Evolutionary conservation across 805 yeast species (phyloP), one percentile per base, ranked within the genome.

Genomic region (Pichia ethanolica): DNA sequence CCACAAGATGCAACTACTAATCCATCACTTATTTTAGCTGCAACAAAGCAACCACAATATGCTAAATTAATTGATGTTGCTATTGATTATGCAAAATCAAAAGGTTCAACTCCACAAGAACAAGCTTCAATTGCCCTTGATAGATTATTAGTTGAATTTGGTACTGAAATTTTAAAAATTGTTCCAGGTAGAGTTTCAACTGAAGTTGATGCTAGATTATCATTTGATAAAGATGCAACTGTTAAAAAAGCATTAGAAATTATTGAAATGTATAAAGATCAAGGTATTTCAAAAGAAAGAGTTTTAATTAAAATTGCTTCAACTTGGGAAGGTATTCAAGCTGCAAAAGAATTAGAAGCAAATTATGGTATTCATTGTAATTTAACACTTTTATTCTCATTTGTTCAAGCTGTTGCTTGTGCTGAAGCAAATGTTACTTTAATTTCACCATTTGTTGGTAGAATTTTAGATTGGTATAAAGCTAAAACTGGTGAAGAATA

Each of bases 1-100:
- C 99, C 99, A 59, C 98, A 93, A 77, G 99, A 93, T 72, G 96
- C 99, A 59, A 93, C 99, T 62, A 93, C 99, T 69, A 93, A 93
- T 78, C 99, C 99, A 59, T 89, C 98, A 41, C 78, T 93, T 75
- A 91, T 93, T 64, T 77, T 93, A 62, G 98, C 98, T 57, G 99
- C 99, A 52, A 67, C 98, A 51, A 87, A 85, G 73, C 87, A 89
- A 75, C 71, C 89, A 40, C 89, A 85, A 67, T 93, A 93, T 74
- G 85, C 96, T 52, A 77, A 82, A 66, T 78, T 93, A 69, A 86
- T 93, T 58, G 98, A 93, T 69, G 78, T 78, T 61, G 98, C 99
- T 52, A 86, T 93, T 59, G 86, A 80, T 42, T 87, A 82, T 73
- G 97, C 90, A 63, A 82, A 85, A 73, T 64, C 70, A 55, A 74